Conservation (phyloP, 1,284 basidiomycete genomes). For the Puccinia horiana region DNA sequence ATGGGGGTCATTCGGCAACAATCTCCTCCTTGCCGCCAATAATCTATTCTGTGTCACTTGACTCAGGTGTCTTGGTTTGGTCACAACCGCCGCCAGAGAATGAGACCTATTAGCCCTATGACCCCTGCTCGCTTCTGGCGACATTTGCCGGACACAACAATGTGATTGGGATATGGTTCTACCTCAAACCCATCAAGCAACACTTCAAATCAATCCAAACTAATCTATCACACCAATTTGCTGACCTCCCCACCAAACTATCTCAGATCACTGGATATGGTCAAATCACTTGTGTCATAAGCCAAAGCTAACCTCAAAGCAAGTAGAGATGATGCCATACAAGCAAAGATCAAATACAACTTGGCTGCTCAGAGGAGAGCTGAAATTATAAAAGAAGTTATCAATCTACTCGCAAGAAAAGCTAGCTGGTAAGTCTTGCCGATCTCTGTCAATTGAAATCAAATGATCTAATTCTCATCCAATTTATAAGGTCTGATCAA, state of each 20-base stretch:
- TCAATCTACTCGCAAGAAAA: constrained; percentile 36
- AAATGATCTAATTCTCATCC: too few species aligned
- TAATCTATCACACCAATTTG: constrained; percentile 9
- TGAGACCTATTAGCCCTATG: constrained; percentile 80
- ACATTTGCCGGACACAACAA: constrained; percentile 88
- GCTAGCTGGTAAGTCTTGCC: constrained; percentile 17
- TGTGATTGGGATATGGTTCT: constrained; percentile 89
- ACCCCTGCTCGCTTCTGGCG: constrained; percentile 72
- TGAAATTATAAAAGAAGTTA: constrained; percentile 41
- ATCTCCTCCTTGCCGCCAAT: constrained; percentile 74
- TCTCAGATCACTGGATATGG: constrained; percentile 49
- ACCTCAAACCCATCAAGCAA: not conserved
- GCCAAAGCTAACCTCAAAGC: constrained; percentile 27
- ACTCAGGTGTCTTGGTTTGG: constrained; percentile 91
- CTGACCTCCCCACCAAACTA: constrained; percentile 24
- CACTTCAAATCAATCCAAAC: not conserved
- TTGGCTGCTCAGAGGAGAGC: constrained; percentile 73
- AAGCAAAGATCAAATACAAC: constrained; percentile 74
- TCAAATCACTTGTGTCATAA: constrained; percentile 44
- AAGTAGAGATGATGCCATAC: constrained; percentile 65
- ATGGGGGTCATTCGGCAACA: constrained; percentile 87
- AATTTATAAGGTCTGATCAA: constrained; percentile 32
- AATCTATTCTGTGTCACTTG: constrained; percentile 87
- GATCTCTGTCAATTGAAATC: too few species aligned
- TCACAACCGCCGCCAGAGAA: constrained; percentile 69